Percentiles rank a stretch among this genome's conserved stretches.
Evolutionary conservation across 2,329 filamentous ascomycete genomes (phyloP).

Genomic region (Curvularia sp.): DNA sequence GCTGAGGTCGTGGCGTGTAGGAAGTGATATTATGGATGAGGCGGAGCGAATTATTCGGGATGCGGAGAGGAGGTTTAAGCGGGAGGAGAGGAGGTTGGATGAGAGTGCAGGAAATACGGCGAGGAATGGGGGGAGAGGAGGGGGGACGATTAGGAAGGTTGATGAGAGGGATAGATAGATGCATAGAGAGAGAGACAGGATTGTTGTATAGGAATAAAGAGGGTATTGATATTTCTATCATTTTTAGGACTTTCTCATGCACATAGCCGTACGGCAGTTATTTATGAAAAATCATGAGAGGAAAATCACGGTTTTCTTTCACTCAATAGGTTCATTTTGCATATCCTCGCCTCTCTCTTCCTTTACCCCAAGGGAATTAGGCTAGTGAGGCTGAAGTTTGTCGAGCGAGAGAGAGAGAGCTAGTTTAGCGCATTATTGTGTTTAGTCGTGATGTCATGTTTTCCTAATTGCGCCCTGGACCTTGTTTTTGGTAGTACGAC

Average conservation of each 20-base stretch:
- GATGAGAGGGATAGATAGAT: conserved; percentile 4
- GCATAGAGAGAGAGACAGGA: not conserved
- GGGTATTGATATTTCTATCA: not conserved
- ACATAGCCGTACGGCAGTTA: too few species aligned
- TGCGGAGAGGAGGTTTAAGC: conserved; percentile 52
- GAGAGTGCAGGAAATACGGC: not conserved
- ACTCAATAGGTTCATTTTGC: too few species aligned
- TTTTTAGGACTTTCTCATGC: not conserved
- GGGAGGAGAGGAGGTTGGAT: conserved; percentile 10
- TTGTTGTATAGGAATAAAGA: not conserved
- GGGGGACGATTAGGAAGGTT: not conserved
- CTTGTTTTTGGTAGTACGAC: not conserved
- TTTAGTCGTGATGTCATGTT: not conserved
- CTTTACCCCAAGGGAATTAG: too few species aligned
- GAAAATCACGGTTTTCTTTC: too few species aligned
- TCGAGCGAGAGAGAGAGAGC: too few species aligned
- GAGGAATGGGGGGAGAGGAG: not conserved
- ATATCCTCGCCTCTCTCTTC: too few species aligned
- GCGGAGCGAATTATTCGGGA: conserved; percentile 69
- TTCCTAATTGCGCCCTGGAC: not conserved
- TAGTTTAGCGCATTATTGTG: not conserved
- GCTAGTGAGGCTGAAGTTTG: too few species aligned
- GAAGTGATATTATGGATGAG: conserved; percentile 72
- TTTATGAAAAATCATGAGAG: too few species aligned
- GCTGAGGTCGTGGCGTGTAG: conserved; percentile 75